Base-by-base conservation (phyloP, 257 asterid species). In the Capsicum baccatum region DNA sequence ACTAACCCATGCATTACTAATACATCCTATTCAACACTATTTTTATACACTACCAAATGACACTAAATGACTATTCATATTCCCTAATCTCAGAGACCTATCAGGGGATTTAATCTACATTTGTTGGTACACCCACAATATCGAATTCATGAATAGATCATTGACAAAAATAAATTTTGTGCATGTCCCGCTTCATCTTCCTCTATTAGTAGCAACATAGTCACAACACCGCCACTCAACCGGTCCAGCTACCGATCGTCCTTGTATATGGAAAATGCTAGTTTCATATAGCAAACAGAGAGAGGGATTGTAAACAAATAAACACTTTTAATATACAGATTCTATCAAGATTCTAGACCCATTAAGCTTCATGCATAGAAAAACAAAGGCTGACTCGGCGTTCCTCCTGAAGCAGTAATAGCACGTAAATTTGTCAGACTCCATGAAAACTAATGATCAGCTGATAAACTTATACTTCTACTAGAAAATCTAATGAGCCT, bases 281-380 rank as follows among this genome's bases (percentile, higher is more conserved):
- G 64, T 78, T 26, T 14, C 15, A 71, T 76, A 14, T 35, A 78
- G 64, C 64, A 78, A 33, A 78, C 48, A 76, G 59, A 21, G 81
- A 52, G 52, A 76, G 44, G 63, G 5, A 21, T 21, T 76, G 62
- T n/a, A 76, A 74, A 52, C 62, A 76, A 52, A 13, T 13, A 26
- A 52, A 21, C 42, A 2, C 44, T 19, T 35, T 19, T 21, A 50
- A 47, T 42, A 0, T 21, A 13, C 62, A 1, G 52, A 0, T 52
- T 21, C 47, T 21, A 6, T 50, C 33, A 26, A 26, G 33, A 26
- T 26, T 26, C 47, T 50, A 21, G 21, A 6, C 13, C 42, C n/a
- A 50, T 21, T 74, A 59, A 37, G 47, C 47, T 74, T 50, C 8
- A 21, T 6, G 42, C 60, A 74, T 21, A 74, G 42, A 74, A 21